phyloP scores from a whole-genome alignment of 2,329 filamentous ascomycete species.

The Daldinia sp. region DNA sequence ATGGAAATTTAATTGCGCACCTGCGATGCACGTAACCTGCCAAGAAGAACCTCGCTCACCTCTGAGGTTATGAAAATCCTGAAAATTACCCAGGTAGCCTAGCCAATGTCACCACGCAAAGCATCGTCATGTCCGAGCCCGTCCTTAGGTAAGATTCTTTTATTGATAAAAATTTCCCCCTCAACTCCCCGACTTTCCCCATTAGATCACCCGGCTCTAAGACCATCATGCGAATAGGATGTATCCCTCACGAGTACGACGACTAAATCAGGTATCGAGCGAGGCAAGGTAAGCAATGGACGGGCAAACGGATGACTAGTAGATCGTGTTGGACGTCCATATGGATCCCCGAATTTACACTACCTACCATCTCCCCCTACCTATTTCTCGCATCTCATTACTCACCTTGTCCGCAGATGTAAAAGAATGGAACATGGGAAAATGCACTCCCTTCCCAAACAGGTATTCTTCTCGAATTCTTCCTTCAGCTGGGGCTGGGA shows the following conservation, averaged over 20 bases:
- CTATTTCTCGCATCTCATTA: background rate
- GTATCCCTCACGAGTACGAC: background rate
- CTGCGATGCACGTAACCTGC: background rate
- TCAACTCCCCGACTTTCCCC: background rate
- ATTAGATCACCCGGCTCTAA: background rate
- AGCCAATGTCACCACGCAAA: background rate
- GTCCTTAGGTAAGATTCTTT: slow-evolving; percentile 4
- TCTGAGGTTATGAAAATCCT: background rate
- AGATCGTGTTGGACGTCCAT: background rate
- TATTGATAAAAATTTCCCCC: background rate
- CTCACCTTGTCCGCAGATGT: background rate
- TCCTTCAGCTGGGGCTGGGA: slow-evolving; percentile 16
- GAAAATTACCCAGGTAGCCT: background rate
- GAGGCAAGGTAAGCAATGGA: slow-evolving; percentile 1
- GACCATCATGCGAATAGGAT: background rate
- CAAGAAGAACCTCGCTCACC: background rate
- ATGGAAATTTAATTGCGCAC: slow-evolving; percentile 8
- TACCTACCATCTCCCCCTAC: background rate
- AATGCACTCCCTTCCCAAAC: background rate
- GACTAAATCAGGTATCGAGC: background rate
- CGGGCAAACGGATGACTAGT: background rate
- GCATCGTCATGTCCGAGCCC: slow-evolving; percentile 6
- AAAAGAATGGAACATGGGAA: background rate
- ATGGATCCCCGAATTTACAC: background rate
- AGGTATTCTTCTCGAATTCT: slow-evolving; percentile 11